Percentiles rank a stretch among this genome's conserved stretches.
These are phyloP conservation scores for Neurospora terricola DNA, from an alignment of 495 filamentous ascomycete species.

Conservation along the genomic window DNA sequence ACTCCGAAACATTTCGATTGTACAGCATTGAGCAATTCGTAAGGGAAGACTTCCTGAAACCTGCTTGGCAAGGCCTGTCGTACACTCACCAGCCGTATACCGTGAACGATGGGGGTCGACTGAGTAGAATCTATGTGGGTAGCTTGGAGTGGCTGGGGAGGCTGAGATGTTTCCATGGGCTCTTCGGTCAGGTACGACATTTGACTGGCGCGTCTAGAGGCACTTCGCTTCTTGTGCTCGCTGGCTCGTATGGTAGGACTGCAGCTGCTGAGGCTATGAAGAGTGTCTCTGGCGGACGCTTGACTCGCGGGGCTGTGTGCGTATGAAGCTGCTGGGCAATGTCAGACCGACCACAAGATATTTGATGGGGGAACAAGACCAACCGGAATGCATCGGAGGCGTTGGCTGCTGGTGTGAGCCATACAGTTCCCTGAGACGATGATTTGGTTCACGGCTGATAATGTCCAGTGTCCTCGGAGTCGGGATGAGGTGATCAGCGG, in stretches of 20 bases:
- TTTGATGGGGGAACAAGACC: not conserved
- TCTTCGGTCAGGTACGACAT: not conserved
- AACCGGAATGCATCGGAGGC: not conserved
- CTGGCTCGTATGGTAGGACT: conserved; percentile 9
- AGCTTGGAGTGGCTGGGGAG: not conserved
- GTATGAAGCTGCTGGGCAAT: not conserved
- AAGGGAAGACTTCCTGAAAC: conserved; percentile 67
- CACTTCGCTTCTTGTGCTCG: not conserved
- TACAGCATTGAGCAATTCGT: conserved; percentile 78
- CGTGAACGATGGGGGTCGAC: conserved; percentile 39
- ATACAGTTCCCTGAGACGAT: not conserved
- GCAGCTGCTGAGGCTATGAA: conserved; percentile 2
- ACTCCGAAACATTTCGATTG: conserved; percentile 79
- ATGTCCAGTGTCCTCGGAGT: not conserved
- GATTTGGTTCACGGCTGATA: not conserved
- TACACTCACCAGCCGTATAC: conserved; percentile 64
- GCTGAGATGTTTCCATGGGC: not conserved
- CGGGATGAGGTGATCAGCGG: not conserved
- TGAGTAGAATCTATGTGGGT: not conserved
- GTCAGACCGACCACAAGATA: not conserved
- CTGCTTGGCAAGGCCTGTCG: conserved; percentile 62
- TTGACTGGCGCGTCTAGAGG: not conserved
- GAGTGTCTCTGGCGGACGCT: not conserved
- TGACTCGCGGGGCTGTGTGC: not conserved
- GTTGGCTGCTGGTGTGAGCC: not conserved